Percentiles rank a stretch among this genome's conserved stretches.
phyloP scores from a whole-genome alignment of 805 yeast species.

The Cyberlindnera petersonii region DNA sequence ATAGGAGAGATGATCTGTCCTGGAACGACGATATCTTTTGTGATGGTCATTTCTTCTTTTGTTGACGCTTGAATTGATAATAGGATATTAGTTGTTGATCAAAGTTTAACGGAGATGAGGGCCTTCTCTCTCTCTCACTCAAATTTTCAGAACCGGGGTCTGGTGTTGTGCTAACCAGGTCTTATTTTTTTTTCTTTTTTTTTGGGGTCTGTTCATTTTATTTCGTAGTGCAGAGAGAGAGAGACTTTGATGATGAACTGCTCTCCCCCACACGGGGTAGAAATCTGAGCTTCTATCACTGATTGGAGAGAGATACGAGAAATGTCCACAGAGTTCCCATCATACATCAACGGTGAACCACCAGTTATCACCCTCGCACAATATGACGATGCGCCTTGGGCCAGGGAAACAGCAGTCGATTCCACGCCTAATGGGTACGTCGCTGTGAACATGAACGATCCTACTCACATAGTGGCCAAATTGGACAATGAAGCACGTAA shows the following conservation, averaged over 20 bases:
- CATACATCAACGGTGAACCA: conserved; percentile 41
- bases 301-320: too few species aligned
- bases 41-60: not conserved
- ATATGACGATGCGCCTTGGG: conserved; percentile 53
- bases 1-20: conserved; percentile 75
- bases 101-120: too few species aligned
- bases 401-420: conserved; percentile 47
- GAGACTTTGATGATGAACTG: too few species aligned
- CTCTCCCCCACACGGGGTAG: too few species aligned
- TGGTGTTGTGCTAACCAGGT: conserved; percentile 1
- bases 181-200: not conserved
- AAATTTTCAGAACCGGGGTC: not conserved
- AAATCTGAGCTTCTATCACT: too few species aligned
- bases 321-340: conserved; percentile 36
- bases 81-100: too few species aligned
- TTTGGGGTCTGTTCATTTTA: too few species aligned
- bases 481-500: conserved; percentile 36
- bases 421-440: conserved; percentile 31
- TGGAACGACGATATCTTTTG: conserved; percentile 49
- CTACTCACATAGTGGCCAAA: conserved; percentile 40
- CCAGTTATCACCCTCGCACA: conserved; percentile 42
- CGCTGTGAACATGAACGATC: conserved; percentile 43
- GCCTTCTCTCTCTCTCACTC: not conserved
- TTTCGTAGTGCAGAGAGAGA: too few species aligned
- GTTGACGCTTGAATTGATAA: too few species aligned